phyloP scores from a whole-genome alignment of 129 eudicot species.

The Calendula officinalis region DNA sequence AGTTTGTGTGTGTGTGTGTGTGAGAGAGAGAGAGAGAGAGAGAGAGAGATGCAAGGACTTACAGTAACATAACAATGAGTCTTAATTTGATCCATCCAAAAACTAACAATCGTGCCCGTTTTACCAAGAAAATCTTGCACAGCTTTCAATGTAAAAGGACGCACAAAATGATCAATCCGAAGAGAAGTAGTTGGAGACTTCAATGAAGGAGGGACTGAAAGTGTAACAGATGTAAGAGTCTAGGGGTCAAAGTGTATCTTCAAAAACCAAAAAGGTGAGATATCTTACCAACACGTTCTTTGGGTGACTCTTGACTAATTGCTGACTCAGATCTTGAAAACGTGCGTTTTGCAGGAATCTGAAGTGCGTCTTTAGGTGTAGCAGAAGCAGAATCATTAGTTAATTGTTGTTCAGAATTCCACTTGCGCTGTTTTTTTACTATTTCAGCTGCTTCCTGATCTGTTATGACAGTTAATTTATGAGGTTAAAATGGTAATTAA shows the following conservation, averaged over 20 bases:
- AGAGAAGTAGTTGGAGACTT: slow-evolving; percentile 67
- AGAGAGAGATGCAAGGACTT: slow-evolving; percentile 24
- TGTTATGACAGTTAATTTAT: slow-evolving; percentile 17
- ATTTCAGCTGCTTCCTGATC: slow-evolving; percentile 52
- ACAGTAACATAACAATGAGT: slow-evolving; percentile 90
- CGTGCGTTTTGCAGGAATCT: slow-evolving; percentile 36
- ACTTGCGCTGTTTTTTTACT: slow-evolving; percentile 63
- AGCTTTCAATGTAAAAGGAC: slow-evolving; percentile 89
- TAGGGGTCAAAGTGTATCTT: background rate
- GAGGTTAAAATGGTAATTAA: background rate
- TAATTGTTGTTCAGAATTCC: slow-evolving; percentile 54
- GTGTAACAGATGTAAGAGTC: background rate
- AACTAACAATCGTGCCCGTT: slow-evolving; percentile 67
- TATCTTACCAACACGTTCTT: slow-evolving; percentile 75
- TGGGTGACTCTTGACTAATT: slow-evolving; percentile 48
- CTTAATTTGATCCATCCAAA: slow-evolving; percentile 97
- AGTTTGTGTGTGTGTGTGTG: no score
- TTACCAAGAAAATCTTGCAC: slow-evolving; percentile 87
- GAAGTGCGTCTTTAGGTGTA: slow-evolving; percentile 40
- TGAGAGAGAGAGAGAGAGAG: background rate
- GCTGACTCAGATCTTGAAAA: slow-evolving; percentile 48
- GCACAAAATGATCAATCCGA: slow-evolving; percentile 71
- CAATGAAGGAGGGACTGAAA: slow-evolving; percentile 71
- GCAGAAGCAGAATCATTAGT: slow-evolving; percentile 33
- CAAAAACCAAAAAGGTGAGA: background rate